Percentiles rank a stretch among this genome's conserved stretches.
Conservation (phyloP, 352 stramenopile genomes). For the Phytophthora sp. region DNA sequence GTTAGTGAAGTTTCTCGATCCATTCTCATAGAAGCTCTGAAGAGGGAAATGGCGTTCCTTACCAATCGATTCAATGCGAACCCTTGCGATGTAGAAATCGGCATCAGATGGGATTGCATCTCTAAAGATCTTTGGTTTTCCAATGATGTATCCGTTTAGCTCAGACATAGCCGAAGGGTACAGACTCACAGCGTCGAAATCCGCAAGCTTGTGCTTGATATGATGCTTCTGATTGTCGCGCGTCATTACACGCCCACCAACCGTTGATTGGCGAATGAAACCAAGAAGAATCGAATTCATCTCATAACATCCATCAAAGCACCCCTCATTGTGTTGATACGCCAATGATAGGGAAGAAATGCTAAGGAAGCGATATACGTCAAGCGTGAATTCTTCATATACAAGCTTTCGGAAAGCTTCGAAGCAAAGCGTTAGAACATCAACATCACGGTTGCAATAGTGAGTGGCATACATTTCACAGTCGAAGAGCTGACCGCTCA, state of each 20-base stretch:
- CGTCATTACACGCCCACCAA: slow-evolving; percentile 11
- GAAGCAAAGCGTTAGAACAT: slow-evolving; percentile 2
- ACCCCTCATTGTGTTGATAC: slow-evolving; percentile 10
- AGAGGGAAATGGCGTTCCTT: slow-evolving; percentile 6
- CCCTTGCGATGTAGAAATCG: slow-evolving; percentile 1
- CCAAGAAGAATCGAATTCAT: slow-evolving; percentile 3
- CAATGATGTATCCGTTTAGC: neutral
- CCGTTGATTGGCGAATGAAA: neutral
- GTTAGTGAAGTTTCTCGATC: slow-evolving; percentile 10
- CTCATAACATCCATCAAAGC: slow-evolving; percentile 9
- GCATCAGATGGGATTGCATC: neutral
- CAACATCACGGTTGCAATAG: slow-evolving; percentile 14
- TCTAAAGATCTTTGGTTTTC: neutral
- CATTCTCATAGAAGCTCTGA: neutral
- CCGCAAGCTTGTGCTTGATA: neutral
- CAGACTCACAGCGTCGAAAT: slow-evolving; percentile 8
- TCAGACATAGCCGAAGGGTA: slow-evolving; percentile 10
- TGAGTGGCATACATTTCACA: slow-evolving; percentile 9
- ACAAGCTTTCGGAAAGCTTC: slow-evolving; percentile 2
- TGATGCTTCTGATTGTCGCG: slow-evolving; percentile 7
- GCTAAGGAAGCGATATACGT: slow-evolving; percentile 1
- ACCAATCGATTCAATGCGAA: neutral
- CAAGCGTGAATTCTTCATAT: neutral
- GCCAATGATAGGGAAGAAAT: neutral
- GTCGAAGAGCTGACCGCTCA: neutral